These are phyloP conservation scores for Pelargonium nanum DNA, from an alignment of 345 rosid species.

Conservation along the genomic window DNA sequence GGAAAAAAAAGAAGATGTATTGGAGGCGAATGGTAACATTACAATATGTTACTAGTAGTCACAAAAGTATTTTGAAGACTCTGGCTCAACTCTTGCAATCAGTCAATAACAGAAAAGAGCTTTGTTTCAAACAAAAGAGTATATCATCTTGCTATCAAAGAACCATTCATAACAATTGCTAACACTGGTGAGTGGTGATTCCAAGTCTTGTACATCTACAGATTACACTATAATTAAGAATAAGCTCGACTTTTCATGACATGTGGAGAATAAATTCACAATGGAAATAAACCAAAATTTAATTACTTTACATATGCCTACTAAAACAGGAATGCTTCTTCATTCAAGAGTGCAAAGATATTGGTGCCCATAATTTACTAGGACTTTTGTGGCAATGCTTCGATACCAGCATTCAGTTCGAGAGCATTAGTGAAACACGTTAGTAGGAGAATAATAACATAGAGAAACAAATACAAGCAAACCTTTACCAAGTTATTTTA, in stretches of 20 bases:
- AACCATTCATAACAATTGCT: background rate
- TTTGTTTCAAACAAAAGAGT: background rate
- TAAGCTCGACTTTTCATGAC: background rate
- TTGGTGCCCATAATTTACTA: too few species aligned
- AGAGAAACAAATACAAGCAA: background rate
- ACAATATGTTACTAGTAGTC: too few species aligned
- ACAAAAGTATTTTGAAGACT: too few species aligned
- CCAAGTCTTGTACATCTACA: background rate
- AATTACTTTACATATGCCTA: background rate
- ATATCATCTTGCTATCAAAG: background rate
- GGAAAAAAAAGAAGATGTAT: too few species aligned
- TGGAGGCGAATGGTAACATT: too few species aligned
- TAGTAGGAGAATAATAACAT: background rate
- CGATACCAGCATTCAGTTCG: background rate
- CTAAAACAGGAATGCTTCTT: too few species aligned
- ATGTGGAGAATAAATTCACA: background rate
- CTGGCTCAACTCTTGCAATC: too few species aligned
- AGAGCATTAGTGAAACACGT: too few species aligned
- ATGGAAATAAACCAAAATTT: background rate
- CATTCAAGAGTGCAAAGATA: background rate
- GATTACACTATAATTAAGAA: too few species aligned
- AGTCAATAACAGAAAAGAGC: background rate
- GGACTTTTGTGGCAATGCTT: background rate
- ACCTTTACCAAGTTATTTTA: background rate
- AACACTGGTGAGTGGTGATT: background rate